Evolutionary conservation across 2,329 filamentous ascomycete genomes (phyloP), one percentile per base, ranked within the genome.

Genomic region (Orbilia brochopaga): DNA sequence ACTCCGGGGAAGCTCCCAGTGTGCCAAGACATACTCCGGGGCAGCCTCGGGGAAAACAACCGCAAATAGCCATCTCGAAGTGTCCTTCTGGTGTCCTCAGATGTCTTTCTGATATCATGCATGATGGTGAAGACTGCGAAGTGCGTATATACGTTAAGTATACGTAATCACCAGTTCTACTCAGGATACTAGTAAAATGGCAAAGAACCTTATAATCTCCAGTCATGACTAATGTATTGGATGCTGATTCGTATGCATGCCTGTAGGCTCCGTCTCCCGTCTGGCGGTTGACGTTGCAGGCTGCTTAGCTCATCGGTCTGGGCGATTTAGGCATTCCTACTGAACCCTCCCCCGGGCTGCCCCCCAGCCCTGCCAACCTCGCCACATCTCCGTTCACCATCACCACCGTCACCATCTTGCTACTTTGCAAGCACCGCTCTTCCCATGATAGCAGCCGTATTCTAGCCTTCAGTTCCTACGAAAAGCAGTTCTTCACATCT

Each of bases 331-430:
- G 44, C 44, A 53, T 37, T 40, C 51, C 62, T 54, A 50, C 27
- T 32, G 27, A 53, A 42, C 32, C 15, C 30, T 50, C 11, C 48
- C 57, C 46, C 30, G 23, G 46, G 57, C 32, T 32, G 10, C 27
- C n/a, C 35, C 48, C 46, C 60, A 53, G 32, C 55, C 56, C 55
- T 59, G 59, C 67, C 59, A 50, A 65, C 65, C 46, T 61, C 42
- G 52, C 46, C 44, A 59, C 56, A 44, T 64, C 54, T 48, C 37
- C 60, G 21, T 32, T 56, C 61, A 35, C 50, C 53, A 60, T 54
- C 62, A 51, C 52, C 61, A 50, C 51, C 55, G 51, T 52, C 58
- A 50, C 48, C 55, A 50, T 58, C 60, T 24, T 51, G 32, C 24
- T 27, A 17, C 35, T 27, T 52, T 19, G 44, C 15, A 10, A 48